These are phyloP conservation scores for Ceratocystis huliohia DNA, from an alignment of 2,329 filamentous ascomycete species.

Conservation along the genomic window DNA sequence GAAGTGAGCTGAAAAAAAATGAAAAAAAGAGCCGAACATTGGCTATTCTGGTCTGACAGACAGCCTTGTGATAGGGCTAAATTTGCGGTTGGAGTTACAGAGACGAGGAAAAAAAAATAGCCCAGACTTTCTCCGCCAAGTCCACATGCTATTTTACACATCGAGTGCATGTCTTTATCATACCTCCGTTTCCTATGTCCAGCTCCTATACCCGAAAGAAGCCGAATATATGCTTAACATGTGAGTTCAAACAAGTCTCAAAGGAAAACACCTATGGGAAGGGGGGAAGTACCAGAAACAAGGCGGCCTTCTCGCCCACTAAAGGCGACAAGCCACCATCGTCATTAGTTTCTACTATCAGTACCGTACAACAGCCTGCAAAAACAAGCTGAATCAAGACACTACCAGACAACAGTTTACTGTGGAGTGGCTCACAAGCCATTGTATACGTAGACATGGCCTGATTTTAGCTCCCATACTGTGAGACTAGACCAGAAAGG, in stretches of 20 bases:
- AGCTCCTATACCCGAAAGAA: neutral
- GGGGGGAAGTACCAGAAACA: neutral
- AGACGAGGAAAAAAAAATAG: neutral
- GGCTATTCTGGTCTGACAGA: neutral
- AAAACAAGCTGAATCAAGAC: neutral
- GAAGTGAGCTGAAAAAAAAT: neutral
- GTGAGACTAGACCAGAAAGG: neutral
- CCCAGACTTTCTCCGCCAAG: neutral
- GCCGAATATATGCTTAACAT: neutral
- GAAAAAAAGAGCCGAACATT: neutral
- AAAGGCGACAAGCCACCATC: neutral
- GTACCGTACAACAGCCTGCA: neutral
- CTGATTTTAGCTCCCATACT: neutral
- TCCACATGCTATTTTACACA: neutral
- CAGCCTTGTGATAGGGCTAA: constrained; percentile 4
- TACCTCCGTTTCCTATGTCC: neutral
- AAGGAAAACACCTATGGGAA: neutral
- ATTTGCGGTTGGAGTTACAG: neutral
- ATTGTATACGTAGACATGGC: neutral
- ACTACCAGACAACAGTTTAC: neutral
- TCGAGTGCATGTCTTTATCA: neutral
- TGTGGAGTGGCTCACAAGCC: neutral
- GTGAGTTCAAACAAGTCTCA: neutral
- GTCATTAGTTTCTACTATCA: neutral
- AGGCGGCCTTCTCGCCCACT: neutral